These are phyloP conservation scores for Suhomyces tanzawaensis DNA, from an alignment of 805 yeast genomes.

Conservation along the genomic window DNA sequence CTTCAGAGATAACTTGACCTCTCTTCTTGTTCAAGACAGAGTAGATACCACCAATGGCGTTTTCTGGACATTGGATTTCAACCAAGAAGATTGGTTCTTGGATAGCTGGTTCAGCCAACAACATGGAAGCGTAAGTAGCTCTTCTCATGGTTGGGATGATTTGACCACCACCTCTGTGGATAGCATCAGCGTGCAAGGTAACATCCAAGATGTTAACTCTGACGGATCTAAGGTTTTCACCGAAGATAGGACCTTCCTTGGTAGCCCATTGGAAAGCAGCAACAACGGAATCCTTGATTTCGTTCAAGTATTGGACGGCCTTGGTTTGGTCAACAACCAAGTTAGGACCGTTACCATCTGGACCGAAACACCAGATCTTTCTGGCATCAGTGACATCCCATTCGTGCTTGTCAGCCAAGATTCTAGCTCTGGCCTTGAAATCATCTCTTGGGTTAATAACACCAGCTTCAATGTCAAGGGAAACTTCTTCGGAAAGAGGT, in stretches of 20 bases:
- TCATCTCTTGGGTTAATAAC: slow-evolving; percentile 93
- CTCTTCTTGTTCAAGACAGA: slow-evolving; percentile 98
- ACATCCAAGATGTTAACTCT: slow-evolving; percentile 99
- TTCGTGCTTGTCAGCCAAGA: slow-evolving; percentile 97
- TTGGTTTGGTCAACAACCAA: slow-evolving; percentile 98
- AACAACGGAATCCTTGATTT: slow-evolving; percentile 99
- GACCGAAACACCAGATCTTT: slow-evolving; percentile 99
- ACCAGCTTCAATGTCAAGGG: slow-evolving; percentile 91
- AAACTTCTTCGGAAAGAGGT: slow-evolving; percentile 91
- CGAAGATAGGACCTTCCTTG: slow-evolving; percentile 98
- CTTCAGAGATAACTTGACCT: slow-evolving; percentile 99
- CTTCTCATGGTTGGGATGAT: slow-evolving; percentile 99
- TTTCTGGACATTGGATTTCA: slow-evolving; percentile 99
- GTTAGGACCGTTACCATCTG: slow-evolving; percentile 99
- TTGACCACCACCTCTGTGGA: slow-evolving; percentile 99
- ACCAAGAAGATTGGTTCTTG: slow-evolving; percentile 99
- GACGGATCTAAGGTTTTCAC: slow-evolving; percentile 94
- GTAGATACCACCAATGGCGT: slow-evolving; percentile 99
- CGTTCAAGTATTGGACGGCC: slow-evolving; percentile 98
- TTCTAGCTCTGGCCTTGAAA: slow-evolving; percentile 98
- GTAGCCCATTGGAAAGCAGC: slow-evolving; percentile 99
- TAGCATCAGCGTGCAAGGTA: slow-evolving; percentile 99
- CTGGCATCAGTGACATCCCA: slow-evolving; percentile 99
- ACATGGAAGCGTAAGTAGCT: slow-evolving; percentile 97
- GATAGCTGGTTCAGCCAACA: slow-evolving; percentile 97